A percentile compares a stretch with the other conserved stretches of the same genome.
Evolutionary conservation across 495 filamentous ascomycete species (phyloP).

Genomic region (Lasiosphaeria miniovina): DNA sequence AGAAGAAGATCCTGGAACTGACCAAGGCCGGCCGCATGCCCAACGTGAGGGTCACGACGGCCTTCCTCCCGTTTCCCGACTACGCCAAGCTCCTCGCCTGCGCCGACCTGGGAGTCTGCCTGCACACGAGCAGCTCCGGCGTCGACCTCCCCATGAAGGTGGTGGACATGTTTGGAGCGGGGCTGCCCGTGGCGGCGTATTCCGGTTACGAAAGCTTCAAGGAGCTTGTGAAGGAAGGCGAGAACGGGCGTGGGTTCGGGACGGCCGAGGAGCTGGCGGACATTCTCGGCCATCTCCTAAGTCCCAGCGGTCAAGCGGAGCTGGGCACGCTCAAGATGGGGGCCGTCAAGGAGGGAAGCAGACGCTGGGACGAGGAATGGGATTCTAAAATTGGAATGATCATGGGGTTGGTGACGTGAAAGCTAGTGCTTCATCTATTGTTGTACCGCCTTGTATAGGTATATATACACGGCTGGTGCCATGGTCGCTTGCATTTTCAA

Average conservation of each 20-base stretch:
- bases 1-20: conserved; percentile 58
- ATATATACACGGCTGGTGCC: too few relatives aligned
- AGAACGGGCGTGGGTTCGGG: conserved; percentile 79
- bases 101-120: conserved; percentile 84
- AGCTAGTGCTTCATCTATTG: background rate
- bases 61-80: conserved; percentile 77
- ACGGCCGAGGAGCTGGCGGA: conserved; percentile 58
- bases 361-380: conserved; percentile 96
- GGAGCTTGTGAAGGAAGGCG: conserved; percentile 80
- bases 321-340: conserved; percentile 65
- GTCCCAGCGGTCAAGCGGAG: conserved; percentile 39
- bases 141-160: conserved; percentile 99
- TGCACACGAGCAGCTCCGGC: conserved; percentile 89
- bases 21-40: conserved; percentile 56
- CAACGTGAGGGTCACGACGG: conserved; percentile 69
- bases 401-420: conserved; percentile 43
- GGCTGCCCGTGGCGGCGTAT: conserved; percentile 87
- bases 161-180: conserved; percentile 96
- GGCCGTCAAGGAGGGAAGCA: conserved; percentile 69
- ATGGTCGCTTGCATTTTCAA: too few relatives aligned
- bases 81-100: conserved; percentile 85
- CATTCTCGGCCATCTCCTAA: conserved; percentile 61
- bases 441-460: too few relatives aligned
- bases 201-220: conserved; percentile 77
- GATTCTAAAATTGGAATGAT: conserved; percentile 69